Evolutionary conservation across 2,329 filamentous ascomycete species (phyloP).

Genomic region (Tolypocladium nubicola): DNA sequence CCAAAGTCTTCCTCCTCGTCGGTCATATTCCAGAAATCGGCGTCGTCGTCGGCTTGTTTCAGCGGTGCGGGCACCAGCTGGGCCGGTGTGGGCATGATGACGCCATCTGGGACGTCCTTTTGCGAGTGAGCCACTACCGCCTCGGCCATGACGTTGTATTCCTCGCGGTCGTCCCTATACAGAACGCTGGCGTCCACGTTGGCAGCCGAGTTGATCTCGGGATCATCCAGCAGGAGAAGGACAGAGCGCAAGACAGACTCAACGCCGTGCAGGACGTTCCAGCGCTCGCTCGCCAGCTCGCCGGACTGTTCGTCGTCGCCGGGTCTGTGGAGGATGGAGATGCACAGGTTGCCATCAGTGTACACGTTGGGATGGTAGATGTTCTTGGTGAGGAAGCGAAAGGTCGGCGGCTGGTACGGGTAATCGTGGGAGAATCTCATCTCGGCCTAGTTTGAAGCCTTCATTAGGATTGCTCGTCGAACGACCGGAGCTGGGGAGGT

Average conservation of each 20-base stretch:
- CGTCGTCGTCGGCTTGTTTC: slow-evolving; percentile 53
- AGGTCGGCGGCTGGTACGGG: slow-evolving; percentile 79
- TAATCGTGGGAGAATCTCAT: slow-evolving; percentile 87
- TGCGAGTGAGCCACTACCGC: slow-evolving; percentile 65
- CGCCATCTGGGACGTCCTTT: slow-evolving; percentile 67
- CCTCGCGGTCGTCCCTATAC: slow-evolving; percentile 60
- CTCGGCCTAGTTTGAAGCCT: slow-evolving; percentile 42
- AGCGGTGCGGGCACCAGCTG: slow-evolving; percentile 51
- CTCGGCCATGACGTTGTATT: slow-evolving; percentile 60
- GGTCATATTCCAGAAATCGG: slow-evolving; percentile 73
- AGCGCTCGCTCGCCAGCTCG: slow-evolving; percentile 80
- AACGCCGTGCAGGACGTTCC: slow-evolving; percentile 87
- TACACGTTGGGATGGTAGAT: slow-evolving; percentile 95
- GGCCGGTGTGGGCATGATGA: slow-evolving; percentile 70
- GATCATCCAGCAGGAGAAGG: slow-evolving; percentile 82
- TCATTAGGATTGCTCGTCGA: not conserved
- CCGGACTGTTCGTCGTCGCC: slow-evolving; percentile 91
- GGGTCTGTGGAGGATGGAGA: slow-evolving; percentile 88
- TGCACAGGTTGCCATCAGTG: slow-evolving; percentile 80
- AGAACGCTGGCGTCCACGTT: slow-evolving; percentile 89
- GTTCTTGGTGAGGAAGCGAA: slow-evolving; percentile 64
- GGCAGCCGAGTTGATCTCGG: slow-evolving; percentile 85
- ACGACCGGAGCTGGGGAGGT: not conserved
- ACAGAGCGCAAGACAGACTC: slow-evolving; percentile 93
- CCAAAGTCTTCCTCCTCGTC: slow-evolving; percentile 71